Conservation (phyloP, 495 filamentous ascomycete species). For the Talaromyces stipitatus region DNA sequence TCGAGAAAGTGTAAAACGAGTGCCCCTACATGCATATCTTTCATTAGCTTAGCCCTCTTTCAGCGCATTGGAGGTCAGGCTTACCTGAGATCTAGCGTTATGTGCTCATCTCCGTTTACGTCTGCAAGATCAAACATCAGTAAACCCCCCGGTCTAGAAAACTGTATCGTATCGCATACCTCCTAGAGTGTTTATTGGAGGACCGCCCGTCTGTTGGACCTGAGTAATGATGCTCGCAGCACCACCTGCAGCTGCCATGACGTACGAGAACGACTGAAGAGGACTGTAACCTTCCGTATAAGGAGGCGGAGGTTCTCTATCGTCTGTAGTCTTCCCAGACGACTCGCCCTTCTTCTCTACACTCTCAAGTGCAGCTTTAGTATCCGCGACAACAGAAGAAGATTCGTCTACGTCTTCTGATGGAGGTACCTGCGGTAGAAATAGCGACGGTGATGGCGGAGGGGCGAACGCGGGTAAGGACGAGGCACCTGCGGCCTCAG, state of each 20-base stretch:
- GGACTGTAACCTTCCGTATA: constrained; percentile 94
- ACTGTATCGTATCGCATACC: constrained; percentile 44
- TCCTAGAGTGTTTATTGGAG: constrained; percentile 79
- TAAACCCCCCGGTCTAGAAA: background rate
- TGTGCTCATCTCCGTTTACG: constrained; percentile 88
- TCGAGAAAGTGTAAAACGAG: constrained; percentile 83
- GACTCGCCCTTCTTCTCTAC: constrained; percentile 70
- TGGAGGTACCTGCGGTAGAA: background rate
- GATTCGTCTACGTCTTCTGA: background rate
- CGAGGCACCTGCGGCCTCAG: constrained; percentile 46
- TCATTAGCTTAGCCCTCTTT: constrained; percentile 14
- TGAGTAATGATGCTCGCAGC: constrained; percentile 98
- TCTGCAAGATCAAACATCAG: constrained; percentile 37
- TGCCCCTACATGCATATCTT: constrained; percentile 55
- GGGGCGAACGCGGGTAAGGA: constrained; percentile 53
- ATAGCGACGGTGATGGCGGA: constrained; percentile 13
- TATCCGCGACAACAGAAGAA: constrained; percentile 60
- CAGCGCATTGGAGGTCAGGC: constrained; percentile 5
- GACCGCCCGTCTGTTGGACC: constrained; percentile 82
- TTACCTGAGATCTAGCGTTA: constrained; percentile 90
- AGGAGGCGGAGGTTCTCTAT: constrained; percentile 87
- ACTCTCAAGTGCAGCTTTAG: constrained; percentile 69
- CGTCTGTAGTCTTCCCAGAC: constrained; percentile 63
- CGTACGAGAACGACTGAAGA: constrained; percentile 87
- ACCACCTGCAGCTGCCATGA: constrained; percentile 95